A percentile compares a stretch with the other conserved stretches of the same genome.
These are phyloP conservation scores for Hyaloperonospora arabidopsidis DNA, from an alignment of 352 stramenopile species.

Conservation along the genomic window DNA sequence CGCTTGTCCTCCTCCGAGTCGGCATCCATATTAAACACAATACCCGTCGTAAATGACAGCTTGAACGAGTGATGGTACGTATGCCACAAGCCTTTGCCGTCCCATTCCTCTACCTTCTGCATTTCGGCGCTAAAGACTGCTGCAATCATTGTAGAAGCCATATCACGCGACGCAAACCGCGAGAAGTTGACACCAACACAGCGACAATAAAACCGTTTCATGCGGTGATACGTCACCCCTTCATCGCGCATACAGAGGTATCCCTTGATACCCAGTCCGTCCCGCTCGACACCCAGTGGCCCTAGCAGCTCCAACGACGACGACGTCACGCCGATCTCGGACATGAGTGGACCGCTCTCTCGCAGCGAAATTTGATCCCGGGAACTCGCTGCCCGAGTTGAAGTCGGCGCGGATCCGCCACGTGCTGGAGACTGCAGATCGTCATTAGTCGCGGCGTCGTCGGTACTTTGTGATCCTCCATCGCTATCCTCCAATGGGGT, in stretches of 20 bases:
- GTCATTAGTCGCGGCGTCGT: slow-evolving; percentile 9
- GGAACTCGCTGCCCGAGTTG: slow-evolving; percentile 11
- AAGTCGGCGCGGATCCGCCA: slow-evolving; percentile 12
- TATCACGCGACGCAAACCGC: slow-evolving; percentile 60
- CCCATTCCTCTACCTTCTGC: slow-evolving; percentile 73
- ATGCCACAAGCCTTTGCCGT: slow-evolving; percentile 74
- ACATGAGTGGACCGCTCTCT: slow-evolving; percentile 19
- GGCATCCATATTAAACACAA: slow-evolving; percentile 72
- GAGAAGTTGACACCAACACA: slow-evolving; percentile 76
- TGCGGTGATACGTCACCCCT: slow-evolving; percentile 76
- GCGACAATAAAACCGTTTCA: slow-evolving; percentile 80
- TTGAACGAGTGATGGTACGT: slow-evolving; percentile 84
- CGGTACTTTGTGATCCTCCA: slow-evolving; percentile 18
- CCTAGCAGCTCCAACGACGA: slow-evolving; percentile 26
- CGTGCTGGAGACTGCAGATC: slow-evolving; percentile 14
- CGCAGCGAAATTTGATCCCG: slow-evolving; percentile 13
- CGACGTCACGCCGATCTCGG: slow-evolving; percentile 14
- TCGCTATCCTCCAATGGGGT: slow-evolving; percentile 14
- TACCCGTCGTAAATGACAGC: slow-evolving; percentile 61
- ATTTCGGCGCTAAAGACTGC: slow-evolving; percentile 64
- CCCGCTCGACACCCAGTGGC: slow-evolving; percentile 36
- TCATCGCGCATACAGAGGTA: slow-evolving; percentile 79
- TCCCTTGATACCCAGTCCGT: slow-evolving; percentile 66
- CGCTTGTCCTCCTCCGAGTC: slow-evolving; percentile 75
- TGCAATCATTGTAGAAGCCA: slow-evolving; percentile 48